A percentile compares a stretch with the other conserved stretches of the same genome.
Conservation (phyloP, 164 flowering plant species). For the Paratinospora sagittata region DNA sequence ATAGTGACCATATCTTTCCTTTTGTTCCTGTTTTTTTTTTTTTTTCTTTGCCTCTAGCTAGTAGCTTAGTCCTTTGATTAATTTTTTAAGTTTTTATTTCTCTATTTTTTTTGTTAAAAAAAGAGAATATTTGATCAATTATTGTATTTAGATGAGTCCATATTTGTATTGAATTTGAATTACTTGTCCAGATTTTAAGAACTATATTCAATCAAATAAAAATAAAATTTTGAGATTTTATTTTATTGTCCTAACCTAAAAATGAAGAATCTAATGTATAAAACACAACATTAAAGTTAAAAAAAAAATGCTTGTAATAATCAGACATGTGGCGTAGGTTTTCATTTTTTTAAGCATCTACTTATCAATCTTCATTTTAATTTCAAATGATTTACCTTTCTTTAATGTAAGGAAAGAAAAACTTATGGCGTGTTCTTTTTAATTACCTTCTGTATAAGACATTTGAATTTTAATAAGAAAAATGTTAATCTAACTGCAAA, state of each 20-base stretch:
- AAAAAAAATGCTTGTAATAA: neutral
- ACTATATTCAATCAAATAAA: neutral
- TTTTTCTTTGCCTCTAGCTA: constrained; percentile 12
- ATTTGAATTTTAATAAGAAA: neutral
- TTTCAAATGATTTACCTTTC: neutral
- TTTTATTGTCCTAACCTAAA: no score
- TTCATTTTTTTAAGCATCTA: no score
- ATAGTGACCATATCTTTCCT: constrained; percentile 21
- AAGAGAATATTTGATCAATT: neutral
- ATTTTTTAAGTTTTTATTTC: constrained; percentile 1
- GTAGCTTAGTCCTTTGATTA: constrained; percentile 12
- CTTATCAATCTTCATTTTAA: neutral
- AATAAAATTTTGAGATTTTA: no score
- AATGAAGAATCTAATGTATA: neutral
- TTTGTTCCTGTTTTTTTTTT: constrained; percentile 20
- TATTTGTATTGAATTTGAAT: neutral
- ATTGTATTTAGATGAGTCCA: neutral
- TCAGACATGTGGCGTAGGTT: neutral
- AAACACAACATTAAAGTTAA: neutral
- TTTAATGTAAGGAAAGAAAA: no score
- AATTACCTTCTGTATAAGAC: neutral
- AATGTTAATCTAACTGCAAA: no score
- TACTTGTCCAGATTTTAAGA: neutral
- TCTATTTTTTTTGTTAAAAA: neutral
- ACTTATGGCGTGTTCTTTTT: no score